Evolutionary conservation across 352 stramenopile genomes (phyloP).

Genomic region (Phytophthora melonis): DNA sequence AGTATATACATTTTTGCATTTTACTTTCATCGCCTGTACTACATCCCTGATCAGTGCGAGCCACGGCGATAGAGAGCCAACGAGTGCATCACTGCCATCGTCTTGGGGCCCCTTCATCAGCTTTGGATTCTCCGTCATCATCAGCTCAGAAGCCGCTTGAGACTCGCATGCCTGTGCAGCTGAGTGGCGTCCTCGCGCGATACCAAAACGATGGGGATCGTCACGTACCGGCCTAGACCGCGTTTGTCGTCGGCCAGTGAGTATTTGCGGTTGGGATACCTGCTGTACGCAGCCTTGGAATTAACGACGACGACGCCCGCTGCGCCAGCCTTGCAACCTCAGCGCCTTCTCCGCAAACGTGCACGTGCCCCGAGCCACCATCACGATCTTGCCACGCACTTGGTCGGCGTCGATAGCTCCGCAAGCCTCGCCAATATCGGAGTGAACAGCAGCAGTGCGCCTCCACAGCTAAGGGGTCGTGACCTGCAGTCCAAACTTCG

Average conservation of each 20-base stretch:
- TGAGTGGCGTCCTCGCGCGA: conserved; percentile 57
- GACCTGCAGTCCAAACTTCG: conserved; percentile 70
- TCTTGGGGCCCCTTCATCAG: background rate
- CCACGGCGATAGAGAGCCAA: conserved; percentile 70
- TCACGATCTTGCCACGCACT: conserved; percentile 69
- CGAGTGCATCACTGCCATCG: conserved; percentile 28
- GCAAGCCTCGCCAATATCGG: conserved; percentile 63
- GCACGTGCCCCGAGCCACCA: conserved; percentile 76
- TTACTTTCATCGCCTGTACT: conserved; percentile 38
- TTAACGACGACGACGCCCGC: conserved; percentile 78
- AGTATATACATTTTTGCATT: conserved; percentile 38
- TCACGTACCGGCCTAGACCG: conserved; percentile 52
- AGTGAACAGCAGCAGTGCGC: conserved; percentile 56
- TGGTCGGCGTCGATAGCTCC: conserved; percentile 31
- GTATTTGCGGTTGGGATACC: conserved; percentile 65
- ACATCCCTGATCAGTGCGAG: conserved; percentile 50
- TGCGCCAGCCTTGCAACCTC: conserved; percentile 66
- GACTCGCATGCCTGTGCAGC: conserved; percentile 50
- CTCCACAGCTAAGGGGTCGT: conserved; percentile 55
- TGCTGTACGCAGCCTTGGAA: conserved; percentile 52
- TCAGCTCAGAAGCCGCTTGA: conserved; percentile 21
- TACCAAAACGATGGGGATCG: conserved; percentile 79
- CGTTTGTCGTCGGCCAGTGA: conserved; percentile 68
- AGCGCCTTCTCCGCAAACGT: conserved; percentile 84
- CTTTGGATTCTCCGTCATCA: conserved; percentile 8